A percentile compares a stretch with the other conserved stretches of the same genome.
Conservation (phyloP, 192 early-diverging fungal species). For the Coemansia asiatica region DNA sequence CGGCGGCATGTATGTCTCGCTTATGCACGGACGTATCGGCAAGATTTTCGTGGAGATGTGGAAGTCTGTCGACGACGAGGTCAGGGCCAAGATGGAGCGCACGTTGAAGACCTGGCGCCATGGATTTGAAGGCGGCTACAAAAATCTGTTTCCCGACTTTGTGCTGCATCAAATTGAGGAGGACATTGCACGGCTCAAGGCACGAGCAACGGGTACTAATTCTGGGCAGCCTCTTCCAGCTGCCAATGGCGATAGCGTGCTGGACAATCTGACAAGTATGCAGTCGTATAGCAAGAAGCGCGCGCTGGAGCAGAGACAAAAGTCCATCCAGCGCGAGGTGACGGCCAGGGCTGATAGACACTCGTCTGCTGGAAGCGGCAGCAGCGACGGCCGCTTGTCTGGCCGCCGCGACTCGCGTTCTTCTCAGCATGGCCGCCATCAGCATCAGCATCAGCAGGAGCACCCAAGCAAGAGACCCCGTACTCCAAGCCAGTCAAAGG, state of each 20-base stretch:
- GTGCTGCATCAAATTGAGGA: slow-evolving; percentile 49
- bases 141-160: slow-evolving; percentile 47
- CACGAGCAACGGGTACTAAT: slow-evolving; percentile 17
- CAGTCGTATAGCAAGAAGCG: slow-evolving; percentile 47
- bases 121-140: slow-evolving; percentile 53
- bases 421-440: no score
- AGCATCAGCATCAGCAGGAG: background rate
- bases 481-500: slow-evolving; percentile 23
- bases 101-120: slow-evolving; percentile 82
- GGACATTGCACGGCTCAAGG: slow-evolving; percentile 32
- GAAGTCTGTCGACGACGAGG: slow-evolving; percentile 63
- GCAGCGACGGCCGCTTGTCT: background rate
- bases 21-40: slow-evolving; percentile 75
- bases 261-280: slow-evolving; percentile 39
- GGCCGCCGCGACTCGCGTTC: background rate
- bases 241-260: slow-evolving; percentile 22
- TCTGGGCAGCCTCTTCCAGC: slow-evolving; percentile 13
- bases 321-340: slow-evolving; percentile 26
- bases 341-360: slow-evolving; percentile 31
- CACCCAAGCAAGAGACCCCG: slow-evolving; percentile 25
- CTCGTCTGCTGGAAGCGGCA: no score
- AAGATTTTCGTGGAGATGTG: slow-evolving; percentile 76
- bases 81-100: slow-evolving; percentile 70
- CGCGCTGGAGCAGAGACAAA: slow-evolving; percentile 30
- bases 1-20: slow-evolving; percentile 69